Base-by-base conservation (phyloP, 2,329 filamentous ascomycete species). In the Aspergillus terreus region DNA sequence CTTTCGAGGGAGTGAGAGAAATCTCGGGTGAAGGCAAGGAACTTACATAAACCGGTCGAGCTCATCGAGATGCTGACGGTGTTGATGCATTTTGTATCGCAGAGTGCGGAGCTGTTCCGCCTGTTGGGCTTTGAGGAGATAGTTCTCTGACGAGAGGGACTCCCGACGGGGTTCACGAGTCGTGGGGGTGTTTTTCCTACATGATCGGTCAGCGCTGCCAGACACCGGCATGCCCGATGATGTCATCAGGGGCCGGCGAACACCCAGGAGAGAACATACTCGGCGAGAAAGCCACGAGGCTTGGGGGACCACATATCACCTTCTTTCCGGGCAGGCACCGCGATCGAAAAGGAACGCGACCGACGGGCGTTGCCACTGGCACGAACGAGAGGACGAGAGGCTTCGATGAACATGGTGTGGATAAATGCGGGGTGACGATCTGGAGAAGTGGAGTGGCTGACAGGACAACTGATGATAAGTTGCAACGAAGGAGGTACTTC, bases 31-130 rank as follows among this genome's bases (percentile, higher is more conserved):
- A 23, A 17, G 35, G n/a, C 6, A 47, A 55, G n/a, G 19, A 47
- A 55, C 63, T 36, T 52, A 67, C 65, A 65, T 40, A 21, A 63
- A 55, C 17, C 62, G 58, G 27, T 67, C 64, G 4, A 66, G 47
- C 35, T 64, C 63, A 2, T 63, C 57, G 30, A 64, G 58, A 23
- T 62, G 57, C n/a, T 57, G 55, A 12, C 56, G 57, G 21, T 59
- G 56, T 40, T 65, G 61, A 49, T 56, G 52, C 51, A 66, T 23
- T 45, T 63, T 62, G 27, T 40, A 25, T 2, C 56, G 58, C 11
- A 66, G 50, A 1, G 42, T 7, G 1, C 55, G 36, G 7, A 66
- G 27, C 55, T 60, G 62, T 11, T 66, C 59, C 23, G 54, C 30
- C 43, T 66, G 63, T 4, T 58, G 55, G 15, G 58, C 41, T 12